A percentile compares a stretch with the other conserved stretches of the same genome.
Evolutionary conservation across 345 rosid species (phyloP).

Genomic region (Gossypium sturtianum): DNA sequence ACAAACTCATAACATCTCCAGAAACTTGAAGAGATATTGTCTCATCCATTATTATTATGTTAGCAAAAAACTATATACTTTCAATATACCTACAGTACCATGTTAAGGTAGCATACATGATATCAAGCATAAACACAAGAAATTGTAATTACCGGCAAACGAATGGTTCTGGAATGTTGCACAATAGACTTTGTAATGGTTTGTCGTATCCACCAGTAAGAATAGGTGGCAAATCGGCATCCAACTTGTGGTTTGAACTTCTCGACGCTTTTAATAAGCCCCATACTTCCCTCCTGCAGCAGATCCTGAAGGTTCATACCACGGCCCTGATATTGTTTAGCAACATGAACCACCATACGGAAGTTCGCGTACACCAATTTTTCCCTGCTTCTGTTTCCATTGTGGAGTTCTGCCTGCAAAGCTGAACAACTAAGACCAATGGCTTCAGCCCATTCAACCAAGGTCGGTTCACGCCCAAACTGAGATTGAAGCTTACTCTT

Average conservation of each 20-base stretch:
- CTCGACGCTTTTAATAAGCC: constrained; percentile 81
- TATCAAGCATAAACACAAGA: neutral
- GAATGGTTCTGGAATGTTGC: constrained; percentile 72
- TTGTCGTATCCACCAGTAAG: constrained; percentile 94
- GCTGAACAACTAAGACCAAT: constrained; percentile 46
- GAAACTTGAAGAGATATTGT: neutral
- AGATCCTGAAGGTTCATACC: constrained; percentile 81
- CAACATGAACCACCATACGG: constrained; percentile 80
- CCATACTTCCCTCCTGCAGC: constrained; percentile 88
- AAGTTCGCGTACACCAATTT: constrained; percentile 68
- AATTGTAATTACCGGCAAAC: constrained; percentile 62
- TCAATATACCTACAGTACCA: too few relatives aligned
- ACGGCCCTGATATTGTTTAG: constrained; percentile 72
- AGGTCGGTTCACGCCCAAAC: constrained; percentile 69
- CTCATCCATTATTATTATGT: neutral
- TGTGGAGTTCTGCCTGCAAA: constrained; percentile 58
- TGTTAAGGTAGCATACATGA: too few relatives aligned
- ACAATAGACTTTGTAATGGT: constrained; percentile 63
- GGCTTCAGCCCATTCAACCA: constrained; percentile 76
- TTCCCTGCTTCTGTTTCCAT: constrained; percentile 58
- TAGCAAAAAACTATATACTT: neutral
- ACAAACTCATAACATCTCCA: neutral
- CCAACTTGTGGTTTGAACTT: constrained; percentile 81
- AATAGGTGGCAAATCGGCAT: constrained; percentile 76
- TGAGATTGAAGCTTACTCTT: constrained; percentile 63